Conservation (phyloP, 371 early-diverging fungal species). For the Mucor saturninus region DNA sequence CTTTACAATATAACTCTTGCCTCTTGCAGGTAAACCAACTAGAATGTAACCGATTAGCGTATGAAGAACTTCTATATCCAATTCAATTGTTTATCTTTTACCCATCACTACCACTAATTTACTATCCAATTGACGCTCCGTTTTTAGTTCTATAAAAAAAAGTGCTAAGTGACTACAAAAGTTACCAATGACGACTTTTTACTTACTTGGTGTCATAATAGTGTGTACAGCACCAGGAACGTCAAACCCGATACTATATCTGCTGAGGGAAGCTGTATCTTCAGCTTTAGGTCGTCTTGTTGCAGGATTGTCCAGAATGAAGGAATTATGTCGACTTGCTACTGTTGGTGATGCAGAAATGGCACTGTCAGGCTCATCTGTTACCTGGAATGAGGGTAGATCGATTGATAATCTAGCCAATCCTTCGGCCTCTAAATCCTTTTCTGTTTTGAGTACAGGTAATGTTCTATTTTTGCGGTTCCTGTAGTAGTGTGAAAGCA, state of each 20-base stretch:
- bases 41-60: background rate
- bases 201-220: conserved; percentile 35
- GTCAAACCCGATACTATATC: conserved; percentile 38
- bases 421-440: conserved; percentile 30
- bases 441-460: conserved; percentile 35
- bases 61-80: background rate
- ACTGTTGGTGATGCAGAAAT: background rate
- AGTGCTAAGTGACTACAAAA: background rate
- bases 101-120: conserved; percentile 72
- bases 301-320: background rate
- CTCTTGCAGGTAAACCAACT: conserved; percentile 89
- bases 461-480: conserved; percentile 18
- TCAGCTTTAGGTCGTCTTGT: background rate
- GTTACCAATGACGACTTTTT: background rate
- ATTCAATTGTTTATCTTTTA: conserved; percentile 28
- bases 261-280: background rate
- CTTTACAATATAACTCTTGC: conserved; percentile 89
- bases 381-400: conserved; percentile 14
- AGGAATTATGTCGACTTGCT: conserved; percentile 6
- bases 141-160: conserved; percentile 18
- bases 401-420: conserved; percentile 22
- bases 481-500: conserved; percentile 7
- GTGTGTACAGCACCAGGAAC: conserved; percentile 43
- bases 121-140: conserved; percentile 45
- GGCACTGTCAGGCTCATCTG: conserved; percentile 18